Evolutionary conservation across 2,329 filamentous ascomycete genomes (phyloP).

Genomic region (Penicillium sp.): DNA sequence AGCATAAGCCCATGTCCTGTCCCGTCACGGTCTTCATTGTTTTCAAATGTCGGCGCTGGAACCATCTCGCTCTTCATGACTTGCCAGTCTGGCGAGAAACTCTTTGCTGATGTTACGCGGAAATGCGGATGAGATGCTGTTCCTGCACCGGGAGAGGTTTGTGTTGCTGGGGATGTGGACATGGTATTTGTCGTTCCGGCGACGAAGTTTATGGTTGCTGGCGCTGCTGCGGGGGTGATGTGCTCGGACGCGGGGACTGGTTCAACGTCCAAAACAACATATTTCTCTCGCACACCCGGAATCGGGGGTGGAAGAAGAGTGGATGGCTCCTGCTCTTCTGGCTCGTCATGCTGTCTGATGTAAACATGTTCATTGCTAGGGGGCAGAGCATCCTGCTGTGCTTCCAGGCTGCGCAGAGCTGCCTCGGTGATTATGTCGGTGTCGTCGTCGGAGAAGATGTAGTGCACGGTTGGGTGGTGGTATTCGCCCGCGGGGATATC

Average conservation of each 20-base stretch:
- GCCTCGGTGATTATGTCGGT: conserved; percentile 71
- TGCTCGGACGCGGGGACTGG: conserved; percentile 13
- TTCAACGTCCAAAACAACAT: conserved; percentile 57
- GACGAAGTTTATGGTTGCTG: neutral
- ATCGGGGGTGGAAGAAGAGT: conserved; percentile 48
- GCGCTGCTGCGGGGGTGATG: neutral
- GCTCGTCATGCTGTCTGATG: conserved; percentile 19
- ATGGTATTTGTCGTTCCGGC: conserved; percentile 18
- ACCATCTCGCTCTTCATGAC: conserved; percentile 55
- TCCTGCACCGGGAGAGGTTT: neutral
- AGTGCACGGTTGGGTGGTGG: conserved; percentile 82
- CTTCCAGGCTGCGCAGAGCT: conserved; percentile 55
- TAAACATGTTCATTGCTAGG: conserved; percentile 13
- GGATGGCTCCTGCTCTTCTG: conserved; percentile 19
- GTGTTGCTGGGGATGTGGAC: conserved; percentile 25
- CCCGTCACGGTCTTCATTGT: conserved; percentile 51
- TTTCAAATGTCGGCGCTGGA: conserved; percentile 64
- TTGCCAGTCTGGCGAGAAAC: conserved; percentile 73
- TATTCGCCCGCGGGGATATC: conserved; percentile 72
- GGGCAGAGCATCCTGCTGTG: conserved; percentile 37
- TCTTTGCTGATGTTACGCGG: conserved; percentile 66
- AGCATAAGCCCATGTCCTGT: conserved; percentile 50
- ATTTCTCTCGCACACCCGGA: conserved; percentile 54
- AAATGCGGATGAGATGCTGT: conserved; percentile 29
- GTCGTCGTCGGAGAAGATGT: conserved; percentile 92